Evolutionary conservation across 1,284 basidiomycete species (phyloP), one percentile per base, ranked within the genome.

Genomic region (Naganishia albida): DNA sequence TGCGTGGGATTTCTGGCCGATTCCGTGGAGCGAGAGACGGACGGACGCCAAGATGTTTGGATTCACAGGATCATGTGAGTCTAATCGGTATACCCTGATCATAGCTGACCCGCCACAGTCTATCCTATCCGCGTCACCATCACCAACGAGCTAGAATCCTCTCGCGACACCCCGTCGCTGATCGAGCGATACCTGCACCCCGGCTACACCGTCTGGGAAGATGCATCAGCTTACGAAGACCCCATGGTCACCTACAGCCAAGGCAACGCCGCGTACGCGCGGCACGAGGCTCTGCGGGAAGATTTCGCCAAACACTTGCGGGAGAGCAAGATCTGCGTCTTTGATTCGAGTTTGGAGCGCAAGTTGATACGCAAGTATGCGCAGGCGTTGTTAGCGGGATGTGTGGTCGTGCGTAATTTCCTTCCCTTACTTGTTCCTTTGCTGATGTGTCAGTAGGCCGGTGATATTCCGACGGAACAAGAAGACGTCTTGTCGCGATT

Each of bases 361-460:
- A 80, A 79, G 70, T 70, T 78, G 72, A 79, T 79, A 51, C 65
- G 78, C 13, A 79, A 78, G 72, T 80, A 75, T 66, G 74, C 76
- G 1, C 77, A 79, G 69, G 76, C 77, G 2, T 69, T 78, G 23
- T 67, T 79, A 4, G 71, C 70, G n/a, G 77, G 77, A 7, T 78
- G 77, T 65, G 77, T 78, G 8, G 69, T 77, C 13, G 55, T 60
- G 34, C 26, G 53, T 59, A 20, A 6, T 15, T 57, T n/a, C 16
- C 30, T 26, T 26, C 13, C 6, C 13, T 16, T 8, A 12, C 8
- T 34, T 34, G 2, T 39, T 3, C 30, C 7, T 28, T 23, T 12
- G 20, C n/a, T 30, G 2, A 38, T 20, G 30, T n/a, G 72, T 7
- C 12, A 28, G 16, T 40, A 64, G 52, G 69, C 76, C 16, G 71